Conservation (phyloP, 2,329 filamentous ascomycete genomes). For the Epichloe aotearoae region DNA sequence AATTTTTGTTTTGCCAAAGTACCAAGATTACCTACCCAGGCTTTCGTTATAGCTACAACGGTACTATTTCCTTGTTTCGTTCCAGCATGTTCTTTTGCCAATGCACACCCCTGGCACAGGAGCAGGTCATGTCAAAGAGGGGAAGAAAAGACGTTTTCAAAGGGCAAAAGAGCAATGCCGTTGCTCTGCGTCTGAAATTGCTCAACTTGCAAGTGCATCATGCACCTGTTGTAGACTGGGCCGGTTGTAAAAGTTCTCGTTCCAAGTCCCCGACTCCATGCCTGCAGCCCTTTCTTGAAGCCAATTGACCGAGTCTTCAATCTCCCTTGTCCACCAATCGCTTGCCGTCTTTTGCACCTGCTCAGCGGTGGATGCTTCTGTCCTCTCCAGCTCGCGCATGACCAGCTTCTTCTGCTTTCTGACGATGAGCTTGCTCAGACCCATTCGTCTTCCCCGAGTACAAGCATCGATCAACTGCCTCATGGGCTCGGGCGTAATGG, state of each 20-base stretch:
- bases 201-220: conserved; percentile 13
- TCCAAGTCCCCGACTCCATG: conserved; percentile 30
- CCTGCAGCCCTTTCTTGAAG: conserved; percentile 26
- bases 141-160: no score
- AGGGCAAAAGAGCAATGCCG: no score
- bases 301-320: conserved; percentile 34
- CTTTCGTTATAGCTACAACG: background rate
- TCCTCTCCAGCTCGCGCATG: conserved; percentile 21
- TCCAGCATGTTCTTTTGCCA: no score
- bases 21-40: background rate
- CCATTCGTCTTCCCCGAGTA: conserved; percentile 32
- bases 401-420: conserved; percentile 33
- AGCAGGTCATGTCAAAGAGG: no score
- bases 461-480: conserved; percentile 37
- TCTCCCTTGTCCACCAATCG: conserved; percentile 36
- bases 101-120: no score
- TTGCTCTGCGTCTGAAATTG: no score
- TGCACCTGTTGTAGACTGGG: conserved; percentile 33
- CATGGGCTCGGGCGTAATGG: conserved; percentile 31
- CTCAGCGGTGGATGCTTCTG: conserved; percentile 21
- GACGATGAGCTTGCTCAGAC: conserved; percentile 31
- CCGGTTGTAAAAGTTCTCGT: conserved; percentile 36
- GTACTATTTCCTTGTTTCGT: background rate
- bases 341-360: conserved; percentile 25
- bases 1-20: background rate